phyloP scores from a whole-genome alignment of 768 basidiomycete genomes.

The Amanita molliuscula region DNA sequence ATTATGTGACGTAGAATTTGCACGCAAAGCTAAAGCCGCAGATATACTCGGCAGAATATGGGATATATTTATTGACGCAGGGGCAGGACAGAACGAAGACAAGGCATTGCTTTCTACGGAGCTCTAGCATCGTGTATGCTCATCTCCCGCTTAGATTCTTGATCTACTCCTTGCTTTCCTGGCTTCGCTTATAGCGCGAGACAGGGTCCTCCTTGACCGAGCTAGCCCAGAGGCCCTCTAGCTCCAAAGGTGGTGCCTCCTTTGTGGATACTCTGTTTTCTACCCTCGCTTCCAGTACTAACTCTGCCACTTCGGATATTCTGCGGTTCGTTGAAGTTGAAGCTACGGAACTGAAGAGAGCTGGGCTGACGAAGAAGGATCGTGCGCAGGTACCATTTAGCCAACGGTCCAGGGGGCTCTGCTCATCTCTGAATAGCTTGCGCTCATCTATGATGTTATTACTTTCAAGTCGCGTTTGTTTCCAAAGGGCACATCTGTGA shows the following conservation, averaged over 20 bases:
- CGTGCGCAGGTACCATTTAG: constrained; percentile 33
- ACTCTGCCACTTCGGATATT: constrained; percentile 37
- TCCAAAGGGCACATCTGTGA: constrained; percentile 21
- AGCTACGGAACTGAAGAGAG: constrained; percentile 36
- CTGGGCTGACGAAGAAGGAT: constrained; percentile 51
- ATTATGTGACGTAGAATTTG: constrained; percentile 62
- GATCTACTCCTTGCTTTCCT: constrained; percentile 57
- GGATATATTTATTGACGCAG: constrained; percentile 50
- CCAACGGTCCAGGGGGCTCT: neutral
- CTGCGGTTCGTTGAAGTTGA: constrained; percentile 20
- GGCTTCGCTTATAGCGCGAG: constrained; percentile 50
- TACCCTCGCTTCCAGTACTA: constrained; percentile 22
- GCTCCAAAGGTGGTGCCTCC: constrained; percentile 11
- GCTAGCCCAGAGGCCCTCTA: constrained; percentile 25
- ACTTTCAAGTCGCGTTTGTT: constrained; percentile 25
- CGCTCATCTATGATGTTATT: constrained; percentile 25
- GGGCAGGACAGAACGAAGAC: constrained; percentile 54
- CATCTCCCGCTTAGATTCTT: constrained; percentile 35
- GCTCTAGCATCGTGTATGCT: neutral
- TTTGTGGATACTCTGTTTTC: constrained; percentile 33
- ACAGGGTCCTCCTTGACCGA: constrained; percentile 44
- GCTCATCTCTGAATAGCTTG: constrained; percentile 18
- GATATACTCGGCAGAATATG: constrained; percentile 65
- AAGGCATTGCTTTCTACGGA: constrained; percentile 14
- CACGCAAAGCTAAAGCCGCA: constrained; percentile 68